Evolutionary conservation across 768 basidiomycete genomes (phyloP).

Genomic region (Russula vinacea): DNA sequence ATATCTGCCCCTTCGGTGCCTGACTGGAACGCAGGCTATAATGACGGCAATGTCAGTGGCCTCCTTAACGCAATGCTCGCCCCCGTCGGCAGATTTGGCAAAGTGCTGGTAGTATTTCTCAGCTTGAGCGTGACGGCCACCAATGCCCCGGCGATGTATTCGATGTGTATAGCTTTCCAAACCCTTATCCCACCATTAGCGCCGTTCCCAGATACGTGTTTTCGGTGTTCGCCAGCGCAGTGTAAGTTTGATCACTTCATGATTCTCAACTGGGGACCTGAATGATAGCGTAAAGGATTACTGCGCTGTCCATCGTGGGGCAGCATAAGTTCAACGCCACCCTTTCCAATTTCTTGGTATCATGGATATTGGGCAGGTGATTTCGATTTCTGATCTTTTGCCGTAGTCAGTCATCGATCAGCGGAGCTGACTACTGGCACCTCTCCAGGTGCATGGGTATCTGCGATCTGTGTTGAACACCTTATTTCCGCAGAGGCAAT

Average conservation of each 20-base stretch:
- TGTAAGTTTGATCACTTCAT: slow-evolving; percentile 44
- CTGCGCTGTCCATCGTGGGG: slow-evolving; percentile 68
- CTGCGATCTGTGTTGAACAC: slow-evolving; percentile 64
- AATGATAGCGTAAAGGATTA: slow-evolving; percentile 42
- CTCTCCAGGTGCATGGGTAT: slow-evolving; percentile 45
- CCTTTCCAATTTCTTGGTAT: slow-evolving; percentile 67
- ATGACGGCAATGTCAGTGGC: slow-evolving; percentile 55
- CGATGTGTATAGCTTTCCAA: slow-evolving; percentile 70
- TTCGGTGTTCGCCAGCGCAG: slow-evolving; percentile 58
- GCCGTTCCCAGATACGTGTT: slow-evolving; percentile 69
- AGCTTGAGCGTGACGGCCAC: slow-evolving; percentile 77
- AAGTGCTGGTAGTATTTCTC: slow-evolving; percentile 67
- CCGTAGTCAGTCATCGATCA: background rate
- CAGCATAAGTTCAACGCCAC: slow-evolving; percentile 61
- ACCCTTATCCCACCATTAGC: slow-evolving; percentile 58
- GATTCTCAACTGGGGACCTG: background rate
- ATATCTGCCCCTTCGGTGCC: slow-evolving; percentile 55
- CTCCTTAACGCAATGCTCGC: slow-evolving; percentile 58
- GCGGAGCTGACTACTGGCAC: slow-evolving; percentile 56
- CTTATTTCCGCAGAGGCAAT: slow-evolving; percentile 57
- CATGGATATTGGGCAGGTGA: slow-evolving; percentile 45
- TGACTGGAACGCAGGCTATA: slow-evolving; percentile 55
- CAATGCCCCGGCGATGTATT: slow-evolving; percentile 81
- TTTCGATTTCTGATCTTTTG: background rate
- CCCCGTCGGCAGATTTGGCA: slow-evolving; percentile 64